Conservation (phyloP, 768 basidiomycete genomes). For the Daedaleopsis nitida region DNA sequence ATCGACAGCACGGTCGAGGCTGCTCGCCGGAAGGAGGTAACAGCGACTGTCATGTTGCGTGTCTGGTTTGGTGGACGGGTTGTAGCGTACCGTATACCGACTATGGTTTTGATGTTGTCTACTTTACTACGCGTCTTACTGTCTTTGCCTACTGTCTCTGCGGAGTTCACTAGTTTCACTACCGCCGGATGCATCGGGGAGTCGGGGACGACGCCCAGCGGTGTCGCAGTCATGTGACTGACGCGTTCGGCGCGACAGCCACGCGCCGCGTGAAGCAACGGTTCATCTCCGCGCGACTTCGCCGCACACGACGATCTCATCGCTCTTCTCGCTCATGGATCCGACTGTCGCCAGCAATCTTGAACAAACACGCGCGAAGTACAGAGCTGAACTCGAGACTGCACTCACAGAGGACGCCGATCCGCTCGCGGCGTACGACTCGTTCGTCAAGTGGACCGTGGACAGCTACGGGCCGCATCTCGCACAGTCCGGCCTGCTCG, state of each 20-base stretch:
- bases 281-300: slow-evolving; percentile 9
- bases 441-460: slow-evolving; percentile 89
- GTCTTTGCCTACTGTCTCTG: too few species aligned
- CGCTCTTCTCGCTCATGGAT: slow-evolving; percentile 4
- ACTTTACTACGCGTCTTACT: not conserved
- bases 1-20: slow-evolving; percentile 29
- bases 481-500: slow-evolving; percentile 70
- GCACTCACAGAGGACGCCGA: slow-evolving; percentile 79
- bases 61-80: not conserved
- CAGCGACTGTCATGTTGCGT: not conserved
- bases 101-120: not conserved
- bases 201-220: not conserved
- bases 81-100: not conserved
- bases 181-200: too few species aligned
- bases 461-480: slow-evolving; percentile 73
- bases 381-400: slow-evolving; percentile 45
- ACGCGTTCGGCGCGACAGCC: slow-evolving; percentile 18
- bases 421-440: slow-evolving; percentile 80
- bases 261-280: not conserved
- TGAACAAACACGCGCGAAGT: slow-evolving; percentile 25
- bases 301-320: not conserved
- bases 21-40: slow-evolving; percentile 25
- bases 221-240: slow-evolving; percentile 16
- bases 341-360: slow-evolving; percentile 14
- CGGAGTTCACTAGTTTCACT: too few species aligned